A percentile compares a stretch with the other conserved stretches of the same genome.
phyloP scores from a whole-genome alignment of 331 rosid genomes.

The Rhamnella rubrinervis region DNA sequence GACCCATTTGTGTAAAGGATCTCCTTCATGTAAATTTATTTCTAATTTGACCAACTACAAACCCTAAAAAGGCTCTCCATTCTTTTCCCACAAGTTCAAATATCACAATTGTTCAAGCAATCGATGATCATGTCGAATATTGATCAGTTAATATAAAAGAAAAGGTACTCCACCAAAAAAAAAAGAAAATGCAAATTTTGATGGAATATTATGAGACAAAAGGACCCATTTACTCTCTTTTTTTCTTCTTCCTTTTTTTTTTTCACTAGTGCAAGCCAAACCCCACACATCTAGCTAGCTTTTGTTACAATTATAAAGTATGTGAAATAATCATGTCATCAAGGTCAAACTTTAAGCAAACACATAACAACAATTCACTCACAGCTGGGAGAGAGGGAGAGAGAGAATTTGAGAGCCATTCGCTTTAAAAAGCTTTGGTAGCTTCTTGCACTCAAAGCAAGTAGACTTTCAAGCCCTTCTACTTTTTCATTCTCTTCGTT shows the following conservation, averaged over 20 bases:
- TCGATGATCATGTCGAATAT: conserved; percentile 2
- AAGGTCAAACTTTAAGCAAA: conserved; percentile 94
- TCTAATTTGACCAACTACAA: conserved; percentile 22
- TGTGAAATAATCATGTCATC: conserved; percentile 60
- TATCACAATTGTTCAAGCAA: conserved; percentile 9
- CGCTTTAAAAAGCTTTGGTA: conserved; percentile 65
- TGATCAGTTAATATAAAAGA: conserved; percentile 27
- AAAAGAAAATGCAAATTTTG: conserved; percentile 42
- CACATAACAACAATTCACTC: conserved; percentile 57
- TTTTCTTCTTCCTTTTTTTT: conserved; percentile 3
- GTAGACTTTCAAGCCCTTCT: conserved; percentile 61
- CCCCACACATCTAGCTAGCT: conserved; percentile 48
- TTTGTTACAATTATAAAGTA: conserved; percentile 32
- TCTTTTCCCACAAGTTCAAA: conserved; percentile 20
- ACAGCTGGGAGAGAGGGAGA: conserved; percentile 39
- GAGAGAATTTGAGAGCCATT: conserved; percentile 45
- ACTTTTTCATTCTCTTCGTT: conserved; percentile 5
- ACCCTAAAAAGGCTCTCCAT: conserved; percentile 13
- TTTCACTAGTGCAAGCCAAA: conserved; percentile 60
- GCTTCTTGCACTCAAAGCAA: conserved; percentile 99
- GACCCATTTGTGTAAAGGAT: conserved; percentile 7
- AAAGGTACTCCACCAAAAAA: conserved; percentile 29
- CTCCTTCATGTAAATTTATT: conserved; percentile 1
- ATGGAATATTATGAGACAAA: conserved; percentile 72
- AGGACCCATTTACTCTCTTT: conserved; percentile 46